These are phyloP conservation scores for Adenanthera pavonina DNA, from an alignment of 306 rosid genomes.

Conservation along the genomic window DNA sequence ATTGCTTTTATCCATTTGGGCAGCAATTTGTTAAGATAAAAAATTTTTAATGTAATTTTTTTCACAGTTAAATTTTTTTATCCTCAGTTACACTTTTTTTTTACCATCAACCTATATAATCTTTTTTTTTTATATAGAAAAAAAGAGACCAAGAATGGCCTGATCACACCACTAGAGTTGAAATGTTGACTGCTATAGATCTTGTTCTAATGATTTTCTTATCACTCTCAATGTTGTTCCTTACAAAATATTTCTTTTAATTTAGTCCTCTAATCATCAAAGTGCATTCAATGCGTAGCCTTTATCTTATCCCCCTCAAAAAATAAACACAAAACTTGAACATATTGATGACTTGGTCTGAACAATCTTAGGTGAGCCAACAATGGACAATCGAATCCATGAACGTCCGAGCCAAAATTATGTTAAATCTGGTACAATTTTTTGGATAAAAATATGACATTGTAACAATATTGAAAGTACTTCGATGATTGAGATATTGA, in stretches of 20 bases:
- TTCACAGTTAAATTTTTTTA: too few relatives aligned
- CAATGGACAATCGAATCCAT: not conserved
- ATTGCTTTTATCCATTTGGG: not conserved
- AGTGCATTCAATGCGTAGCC: too few relatives aligned
- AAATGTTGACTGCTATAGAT: too few relatives aligned
- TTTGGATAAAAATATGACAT: not conserved
- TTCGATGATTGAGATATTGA: not conserved
- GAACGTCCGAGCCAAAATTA: not conserved
- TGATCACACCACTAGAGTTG: too few relatives aligned
- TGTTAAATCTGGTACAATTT: not conserved
- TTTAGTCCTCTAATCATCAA: not conserved
- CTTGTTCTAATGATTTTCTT: too few relatives aligned
- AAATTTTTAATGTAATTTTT: too few relatives aligned
- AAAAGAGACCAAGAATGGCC: too few relatives aligned
- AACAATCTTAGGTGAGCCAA: not conserved
- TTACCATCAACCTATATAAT: too few relatives aligned
- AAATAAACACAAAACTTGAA: not conserved
- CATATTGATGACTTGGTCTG: not conserved
- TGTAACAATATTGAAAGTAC: not conserved
- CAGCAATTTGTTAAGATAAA: not conserved
- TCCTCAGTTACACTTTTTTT: too few relatives aligned
- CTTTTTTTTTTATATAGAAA: too few relatives aligned
- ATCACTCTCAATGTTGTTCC: not conserved
- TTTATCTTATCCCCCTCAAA: not conserved
- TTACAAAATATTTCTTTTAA: not conserved